Evolutionary conservation across 257 asterid genomes (phyloP), one percentile per base, ranked within the genome.

Genomic region (Apocynum venetum): DNA sequence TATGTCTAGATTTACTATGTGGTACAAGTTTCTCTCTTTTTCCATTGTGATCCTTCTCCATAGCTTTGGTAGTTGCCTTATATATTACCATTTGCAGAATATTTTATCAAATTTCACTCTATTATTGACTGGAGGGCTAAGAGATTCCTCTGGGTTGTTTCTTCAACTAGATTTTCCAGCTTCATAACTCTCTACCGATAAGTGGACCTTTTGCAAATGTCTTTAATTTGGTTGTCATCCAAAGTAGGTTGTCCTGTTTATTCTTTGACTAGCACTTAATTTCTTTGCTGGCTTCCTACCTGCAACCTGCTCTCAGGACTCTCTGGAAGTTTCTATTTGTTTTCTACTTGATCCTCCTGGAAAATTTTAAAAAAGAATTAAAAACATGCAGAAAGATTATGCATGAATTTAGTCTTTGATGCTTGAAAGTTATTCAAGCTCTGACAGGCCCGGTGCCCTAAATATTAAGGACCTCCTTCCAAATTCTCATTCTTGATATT

Each of bases 271-370:
- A 31, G 7, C 31, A 47, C 68, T 44, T 71, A 12, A 15, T 44
- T 15, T 15, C 36, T 36, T 51, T 51, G 74, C 66, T 70, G 46
- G 57, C 11, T 60, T 79, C 59, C 48, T 78, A 15, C 63, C 65
- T 60, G 41, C 25, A 57, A 38, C 13, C 44, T 43, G 44, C n/a
- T 35, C 15, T 17, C 44, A 38, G 41, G 5, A 40, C 35, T 13
- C 49, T 19, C 3, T 2, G 4, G 3, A 40, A 17, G 49, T 67
- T 67, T 3, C 36, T 65, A 35, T 38, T 38, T 65, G 25, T 64
- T 41, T 0, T 65, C 48, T 40, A 0, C 48, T 65, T 38, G 71
- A 17, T 14, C 71, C 48, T 65, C 0, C 0, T n/a, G 35, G 19
- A 66, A 57, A 6, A 1, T 67, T 67, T 15, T 0, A 67, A 31